A percentile compares a stretch with the other conserved stretches of the same genome.
Conservation (phyloP, 257 asterid species). For the Nemophila menziesii region DNA sequence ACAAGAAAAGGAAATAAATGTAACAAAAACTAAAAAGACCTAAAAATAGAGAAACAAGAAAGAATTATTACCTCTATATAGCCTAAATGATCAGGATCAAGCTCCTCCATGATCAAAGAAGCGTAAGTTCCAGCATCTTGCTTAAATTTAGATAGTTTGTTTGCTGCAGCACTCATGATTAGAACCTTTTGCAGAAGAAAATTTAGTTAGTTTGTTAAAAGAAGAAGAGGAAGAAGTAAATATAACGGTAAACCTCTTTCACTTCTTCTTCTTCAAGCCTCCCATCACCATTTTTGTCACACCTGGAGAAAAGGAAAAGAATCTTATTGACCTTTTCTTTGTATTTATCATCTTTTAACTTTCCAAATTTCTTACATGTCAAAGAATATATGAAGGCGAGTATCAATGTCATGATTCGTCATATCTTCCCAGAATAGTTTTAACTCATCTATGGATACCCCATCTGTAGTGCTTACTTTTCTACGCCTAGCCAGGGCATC, state of each 20-base stretch:
- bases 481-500: conserved; percentile 83
- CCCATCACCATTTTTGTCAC: conserved; percentile 98
- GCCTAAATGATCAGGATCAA: conserved; percentile 80
- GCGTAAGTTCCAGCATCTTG: conserved; percentile 59
- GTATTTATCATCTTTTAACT: neutral
- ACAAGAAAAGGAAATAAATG: neutral
- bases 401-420: conserved; percentile 56
- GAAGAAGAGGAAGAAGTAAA: conserved; percentile 2
- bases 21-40: neutral
- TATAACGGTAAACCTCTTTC: conserved; percentile 44
- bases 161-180: conserved; percentile 88
- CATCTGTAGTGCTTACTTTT: conserved; percentile 33
- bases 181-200: conserved; percentile 50
- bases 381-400: conserved; percentile 85
- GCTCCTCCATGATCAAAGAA: conserved; percentile 84
- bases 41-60: neutral
- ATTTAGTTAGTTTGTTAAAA: neutral
- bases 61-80: conserved; percentile 54
- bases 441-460: conserved; percentile 34
- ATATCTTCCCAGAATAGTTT: conserved; percentile 70
- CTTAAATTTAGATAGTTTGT: conserved; percentile 68
- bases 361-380: conserved; percentile 51
- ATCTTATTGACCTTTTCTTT: neutral
- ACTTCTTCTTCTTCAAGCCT: conserved; percentile 88
- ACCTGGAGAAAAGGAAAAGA: conserved; percentile 33